These are phyloP conservation scores for Apiospora malaysiana DNA, from an alignment of 2,329 filamentous ascomycete species.

Conservation along the genomic window DNA sequence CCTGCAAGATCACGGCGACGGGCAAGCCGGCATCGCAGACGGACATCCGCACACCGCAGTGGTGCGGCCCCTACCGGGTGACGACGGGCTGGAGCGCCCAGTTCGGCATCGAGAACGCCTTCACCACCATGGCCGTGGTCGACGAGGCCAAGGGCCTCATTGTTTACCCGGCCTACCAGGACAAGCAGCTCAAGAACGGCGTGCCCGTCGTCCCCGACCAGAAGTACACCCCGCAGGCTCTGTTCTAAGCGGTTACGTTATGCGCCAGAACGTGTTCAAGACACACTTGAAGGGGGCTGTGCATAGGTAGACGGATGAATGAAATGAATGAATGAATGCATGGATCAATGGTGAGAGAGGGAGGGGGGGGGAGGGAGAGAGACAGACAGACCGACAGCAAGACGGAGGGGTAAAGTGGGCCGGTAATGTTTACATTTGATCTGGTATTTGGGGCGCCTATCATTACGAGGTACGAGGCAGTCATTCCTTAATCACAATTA, in stretches of 20 bases:
- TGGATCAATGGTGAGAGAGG: not conserved
- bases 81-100: conserved; percentile 63
- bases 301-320: not conserved
- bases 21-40: conserved; percentile 41
- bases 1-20: conserved; percentile 46
- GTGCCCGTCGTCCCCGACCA: conserved; percentile 23
- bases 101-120: conserved; percentile 58
- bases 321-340: not conserved
- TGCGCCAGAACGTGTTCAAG: not conserved
- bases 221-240: conserved; percentile 24
- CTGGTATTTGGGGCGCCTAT: not conserved
- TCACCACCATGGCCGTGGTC: conserved; percentile 60
- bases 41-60: conserved; percentile 41
- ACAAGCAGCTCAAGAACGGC: conserved; percentile 43
- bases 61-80: conserved; percentile 56
- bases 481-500: not conserved
- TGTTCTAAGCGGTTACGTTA: conserved; percentile 4
- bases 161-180: conserved; percentile 59
- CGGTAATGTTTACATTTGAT: not conserved
- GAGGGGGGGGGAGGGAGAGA: too few relatives aligned
- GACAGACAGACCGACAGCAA: too few relatives aligned
- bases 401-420: not conserved
- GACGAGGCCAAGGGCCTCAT: conserved; percentile 51
- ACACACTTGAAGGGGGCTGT: not conserved
- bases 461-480: not conserved